phyloP scores from a whole-genome alignment of 2,329 filamentous ascomycete genomes.

The Fusarium clavum region DNA sequence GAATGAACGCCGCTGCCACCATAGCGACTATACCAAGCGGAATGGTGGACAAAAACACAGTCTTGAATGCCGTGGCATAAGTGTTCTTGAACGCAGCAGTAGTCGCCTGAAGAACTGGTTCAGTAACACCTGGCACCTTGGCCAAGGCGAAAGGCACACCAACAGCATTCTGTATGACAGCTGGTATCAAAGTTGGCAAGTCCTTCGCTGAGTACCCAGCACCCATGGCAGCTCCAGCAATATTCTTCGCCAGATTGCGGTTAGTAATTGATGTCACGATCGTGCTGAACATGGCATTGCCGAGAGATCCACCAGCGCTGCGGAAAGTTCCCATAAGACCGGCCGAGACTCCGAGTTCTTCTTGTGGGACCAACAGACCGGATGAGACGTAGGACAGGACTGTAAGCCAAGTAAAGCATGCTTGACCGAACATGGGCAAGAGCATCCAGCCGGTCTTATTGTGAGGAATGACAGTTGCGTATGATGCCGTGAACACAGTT shows the following conservation, averaged over 20 bases:
- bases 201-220: slow-evolving; percentile 2
- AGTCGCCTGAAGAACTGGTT: slow-evolving; percentile 6
- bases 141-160: slow-evolving; percentile 17
- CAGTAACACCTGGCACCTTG: slow-evolving; percentile 16
- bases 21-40: not conserved
- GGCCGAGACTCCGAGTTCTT: slow-evolving; percentile 11
- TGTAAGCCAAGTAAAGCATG: slow-evolving; percentile 16
- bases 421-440: slow-evolving; percentile 15
- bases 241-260: slow-evolving; percentile 4
- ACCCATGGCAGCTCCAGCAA: slow-evolving; percentile 8
- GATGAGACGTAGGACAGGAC: slow-evolving; percentile 15
- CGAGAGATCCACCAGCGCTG: slow-evolving; percentile 15
- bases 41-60: slow-evolving; percentile 16
- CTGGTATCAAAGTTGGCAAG: not conserved
- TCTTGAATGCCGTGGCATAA: slow-evolving; percentile 6
- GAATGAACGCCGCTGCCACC: slow-evolving; percentile 6
- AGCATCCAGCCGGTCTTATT: slow-evolving; percentile 7
- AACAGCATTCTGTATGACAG: slow-evolving; percentile 11
- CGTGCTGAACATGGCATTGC: slow-evolving; percentile 24
- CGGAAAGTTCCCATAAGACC: slow-evolving; percentile 20
- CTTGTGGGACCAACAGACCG: slow-evolving; percentile 7
- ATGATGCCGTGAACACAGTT: slow-evolving; percentile 8
- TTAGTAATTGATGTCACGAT: slow-evolving; percentile 12
- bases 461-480: slow-evolving; percentile 6
- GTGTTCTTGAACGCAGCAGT: slow-evolving; percentile 12